Base-by-base conservation (phyloP, 202 grass and related monocot species). In the Eragrostis tef region DNA sequence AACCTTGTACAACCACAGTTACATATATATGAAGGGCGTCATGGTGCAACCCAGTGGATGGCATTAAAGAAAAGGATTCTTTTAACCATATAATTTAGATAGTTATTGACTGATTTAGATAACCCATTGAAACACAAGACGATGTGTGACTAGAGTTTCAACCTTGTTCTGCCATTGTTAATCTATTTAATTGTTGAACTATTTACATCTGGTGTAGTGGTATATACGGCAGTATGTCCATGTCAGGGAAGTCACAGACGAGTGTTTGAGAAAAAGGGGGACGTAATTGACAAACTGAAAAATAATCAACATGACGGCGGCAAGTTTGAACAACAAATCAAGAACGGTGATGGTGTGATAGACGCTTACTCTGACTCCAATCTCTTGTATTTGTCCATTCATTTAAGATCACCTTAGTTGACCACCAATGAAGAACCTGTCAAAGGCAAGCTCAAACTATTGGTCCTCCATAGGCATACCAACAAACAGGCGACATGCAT, bases 141-240 rank as follows among this genome's bases (percentile, higher is more conserved):
- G 51, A 69, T 47, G 41, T 8, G 14, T 25, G 64, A 62, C 15
- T 65, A 14, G 12, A 81, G 15, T 81, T 62, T 81, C 79, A 81
- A 25, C 45, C 39, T 62, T 39, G 43, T 34, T 26, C 26, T 49
- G 25, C 43, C 11, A 73, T 39, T 39, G 34, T 39, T 39, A 39
- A 34, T n/a, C n/a, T n/a, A 34, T 34, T 34, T 2, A 34, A 34
- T 34, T 34, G 4, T 34, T 54, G n/a, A 31, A 31, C 3, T 31
- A 31, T 3, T 31, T 9, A 22, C n/a, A 13, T 10, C 14, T 11
- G 26, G 6, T 17, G 14, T 22, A 39, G 34, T 39, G 34, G 34
- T 39, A 39, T 5, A 6, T 39, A 39, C 34, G 68, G 51, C 44
- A 1, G 20, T 42, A 60, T 39, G 19, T 71, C 67, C 19, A 61